phyloP scores from a whole-genome alignment of 495 filamentous ascomycete species.

The Penicillium alfredii region DNA sequence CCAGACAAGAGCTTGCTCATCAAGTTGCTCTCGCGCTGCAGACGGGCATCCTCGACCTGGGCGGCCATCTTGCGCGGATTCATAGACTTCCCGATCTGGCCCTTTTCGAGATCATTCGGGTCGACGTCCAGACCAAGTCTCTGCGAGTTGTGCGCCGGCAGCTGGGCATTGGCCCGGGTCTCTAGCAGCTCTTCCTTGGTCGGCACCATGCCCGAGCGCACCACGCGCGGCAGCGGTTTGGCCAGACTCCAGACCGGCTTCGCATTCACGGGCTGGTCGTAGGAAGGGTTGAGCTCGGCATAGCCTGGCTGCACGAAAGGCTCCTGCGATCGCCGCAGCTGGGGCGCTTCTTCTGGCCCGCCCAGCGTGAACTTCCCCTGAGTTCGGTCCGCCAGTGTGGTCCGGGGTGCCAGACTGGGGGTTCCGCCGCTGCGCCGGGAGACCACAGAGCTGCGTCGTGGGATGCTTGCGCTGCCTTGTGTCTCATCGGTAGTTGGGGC shows the following conservation, averaged over 20 bases:
- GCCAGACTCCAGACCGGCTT: conserved; percentile 47
- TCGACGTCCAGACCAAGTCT: conserved; percentile 31
- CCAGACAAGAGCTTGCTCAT: conserved; percentile 34
- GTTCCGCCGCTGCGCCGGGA: conserved; percentile 17
- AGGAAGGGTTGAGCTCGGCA: conserved; percentile 39
- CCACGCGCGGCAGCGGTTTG: conserved; percentile 44
- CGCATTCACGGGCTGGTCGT: conserved; percentile 33
- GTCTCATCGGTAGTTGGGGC: conserved; percentile 3
- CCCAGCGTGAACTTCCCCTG: conserved; percentile 35
- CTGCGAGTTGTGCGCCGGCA: conserved; percentile 33
- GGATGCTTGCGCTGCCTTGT: conserved; percentile 2
- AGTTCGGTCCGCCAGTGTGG: conserved; percentile 26
- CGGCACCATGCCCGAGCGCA: conserved; percentile 41
- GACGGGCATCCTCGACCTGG: conserved; percentile 37
- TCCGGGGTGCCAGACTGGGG: conserved; percentile 25
- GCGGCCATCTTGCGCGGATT: conserved; percentile 39
- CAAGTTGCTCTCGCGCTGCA: conserved; percentile 37
- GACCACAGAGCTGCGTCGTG: conserved; percentile 19
- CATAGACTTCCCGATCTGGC: conserved; percentile 23
- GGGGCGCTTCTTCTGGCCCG: conserved; percentile 33
- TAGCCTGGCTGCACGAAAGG: conserved; percentile 43
- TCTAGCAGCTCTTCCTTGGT: conserved; percentile 34
- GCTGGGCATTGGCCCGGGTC: conserved; percentile 22
- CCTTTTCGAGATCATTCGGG: conserved; percentile 35
- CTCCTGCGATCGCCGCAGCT: conserved; percentile 31